phyloP scores from a whole-genome alignment of 2,329 filamentous ascomycete genomes.

The Calonectria pseudoreteaudii region DNA sequence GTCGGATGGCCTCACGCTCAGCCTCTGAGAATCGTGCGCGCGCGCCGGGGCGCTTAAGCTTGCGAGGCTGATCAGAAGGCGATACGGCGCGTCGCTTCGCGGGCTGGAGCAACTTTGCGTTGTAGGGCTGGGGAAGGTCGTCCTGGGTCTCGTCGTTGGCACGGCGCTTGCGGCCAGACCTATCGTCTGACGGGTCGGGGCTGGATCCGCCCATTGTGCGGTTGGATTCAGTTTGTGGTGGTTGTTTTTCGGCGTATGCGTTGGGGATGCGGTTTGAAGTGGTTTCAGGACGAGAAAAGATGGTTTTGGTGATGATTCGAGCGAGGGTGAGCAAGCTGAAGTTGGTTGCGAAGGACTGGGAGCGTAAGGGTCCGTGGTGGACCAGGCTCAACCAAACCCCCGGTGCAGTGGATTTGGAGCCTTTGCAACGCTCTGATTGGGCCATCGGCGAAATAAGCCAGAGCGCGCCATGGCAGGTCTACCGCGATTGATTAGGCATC shows the following conservation, averaged over 20 bases:
- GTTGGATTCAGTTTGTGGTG: not conserved
- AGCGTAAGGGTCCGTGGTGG: not conserved
- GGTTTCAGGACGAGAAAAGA: no score
- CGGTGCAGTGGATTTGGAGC: not conserved
- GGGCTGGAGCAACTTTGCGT: constrained; percentile 68
- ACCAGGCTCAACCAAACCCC: not conserved
- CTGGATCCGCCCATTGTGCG: constrained; percentile 35
- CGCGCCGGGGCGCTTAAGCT: constrained; percentile 76
- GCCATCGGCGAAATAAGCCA: not conserved
- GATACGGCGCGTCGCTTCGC: constrained; percentile 70
- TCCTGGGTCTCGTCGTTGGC: constrained; percentile 52
- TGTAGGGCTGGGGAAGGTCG: constrained; percentile 69
- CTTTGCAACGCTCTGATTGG: not conserved
- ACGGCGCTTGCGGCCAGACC: constrained; percentile 46
- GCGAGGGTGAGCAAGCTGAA: not conserved
- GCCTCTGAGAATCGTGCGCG: constrained; percentile 74
- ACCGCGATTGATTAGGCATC: not conserved
- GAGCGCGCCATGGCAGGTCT: not conserved
- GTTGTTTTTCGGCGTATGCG: not conserved
- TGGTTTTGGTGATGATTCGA: not conserved
- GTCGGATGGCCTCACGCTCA: constrained; percentile 75
- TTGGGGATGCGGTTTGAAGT: not conserved
- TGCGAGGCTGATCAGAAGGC: constrained; percentile 68
- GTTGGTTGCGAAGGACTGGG: not conserved
- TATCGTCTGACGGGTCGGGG: constrained; percentile 27